Evolutionary conservation across 2,329 filamentous ascomycete genomes (phyloP), one percentile per base, ranked within the genome.

Genomic region (Elsinoe perseae): DNA sequence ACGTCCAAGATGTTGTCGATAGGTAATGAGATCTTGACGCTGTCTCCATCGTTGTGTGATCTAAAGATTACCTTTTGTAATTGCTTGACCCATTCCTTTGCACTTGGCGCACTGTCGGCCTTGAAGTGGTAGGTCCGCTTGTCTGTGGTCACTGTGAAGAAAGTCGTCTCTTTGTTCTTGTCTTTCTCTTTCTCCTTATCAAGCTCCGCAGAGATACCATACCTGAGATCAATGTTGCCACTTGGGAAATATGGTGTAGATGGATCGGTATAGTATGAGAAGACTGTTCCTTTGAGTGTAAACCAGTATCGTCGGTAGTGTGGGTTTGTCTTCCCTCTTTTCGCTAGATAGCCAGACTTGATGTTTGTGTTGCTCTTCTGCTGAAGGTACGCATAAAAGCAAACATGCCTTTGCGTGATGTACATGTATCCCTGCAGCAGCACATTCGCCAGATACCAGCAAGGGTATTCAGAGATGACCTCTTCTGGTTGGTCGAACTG

Each of bases 311-410:
- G 83, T 65, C 85, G 87, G 72, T 90, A 97, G 62, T 85, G 87
- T 46, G 88, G 87, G 67, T 92, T 95, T 46, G 89, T 85, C 65
- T 87, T 88, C 58, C 93, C 92, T 58, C 87, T 87, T 72, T 97
- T 97, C 56, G 83, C 84, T 1, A 98, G 76, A 66, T 92, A 89
- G 1, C 93, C 92, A 1, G 90, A 92, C 71, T 95, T 97, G 62
- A 85, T 81, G 16, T 87, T 80, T 56, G 84, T 79, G 63, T 87
- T 82, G 53, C 86, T 83, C 77, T 93, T 95, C 76, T 91, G 95
- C 5, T 90, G 90, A n/a, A 97, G 79, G 68, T 96, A 96, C 36
- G 93, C 90, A 68, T 96, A 97, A 70, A 97, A 98, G 72, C 91
- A 96, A 59, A 97, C 87, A 68, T 98, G 93, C 64, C 85, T 87